These are phyloP conservation scores for Phytophthora pinifolia DNA, from an alignment of 352 stramenopile species.

Conservation along the genomic window DNA sequence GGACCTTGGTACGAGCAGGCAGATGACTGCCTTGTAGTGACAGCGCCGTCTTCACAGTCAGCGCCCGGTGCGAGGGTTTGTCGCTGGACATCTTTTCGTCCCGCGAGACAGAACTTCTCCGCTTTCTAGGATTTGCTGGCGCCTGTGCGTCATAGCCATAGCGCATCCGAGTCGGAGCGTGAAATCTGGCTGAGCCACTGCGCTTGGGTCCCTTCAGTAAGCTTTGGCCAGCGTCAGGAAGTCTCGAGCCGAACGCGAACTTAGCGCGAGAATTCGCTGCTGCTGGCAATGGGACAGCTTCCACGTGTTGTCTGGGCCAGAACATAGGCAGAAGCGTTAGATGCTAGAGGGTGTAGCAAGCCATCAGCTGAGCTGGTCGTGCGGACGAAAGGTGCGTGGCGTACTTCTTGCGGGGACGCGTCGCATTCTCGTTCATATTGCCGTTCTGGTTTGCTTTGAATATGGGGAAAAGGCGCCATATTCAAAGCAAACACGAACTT, in stretches of 20 bases:
- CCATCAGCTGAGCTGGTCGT: not conserved
- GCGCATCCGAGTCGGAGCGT: not conserved
- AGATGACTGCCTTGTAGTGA: slow-evolving; percentile 24
- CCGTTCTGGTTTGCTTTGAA: too few species aligned
- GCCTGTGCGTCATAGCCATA: slow-evolving; percentile 4
- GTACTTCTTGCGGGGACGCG: slow-evolving; percentile 32
- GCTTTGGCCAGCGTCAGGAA: slow-evolving; percentile 16
- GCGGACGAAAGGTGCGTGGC: not conserved
- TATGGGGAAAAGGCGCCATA: slow-evolving; percentile 8
- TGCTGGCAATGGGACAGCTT: slow-evolving; percentile 1
- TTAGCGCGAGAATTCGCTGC: slow-evolving; percentile 10
- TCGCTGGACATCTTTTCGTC: slow-evolving; percentile 7
- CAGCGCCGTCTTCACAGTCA: slow-evolving; percentile 11
- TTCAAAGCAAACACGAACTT: slow-evolving; percentile 27
- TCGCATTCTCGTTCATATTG: slow-evolving; percentile 8
- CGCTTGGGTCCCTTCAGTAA: slow-evolving; percentile 11
- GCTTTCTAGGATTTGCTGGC: slow-evolving; percentile 7
- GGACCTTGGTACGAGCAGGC: slow-evolving; percentile 25
- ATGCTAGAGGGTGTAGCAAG: not conserved
- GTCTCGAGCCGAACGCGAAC: slow-evolving; percentile 34
- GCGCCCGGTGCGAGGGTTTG: slow-evolving; percentile 10
- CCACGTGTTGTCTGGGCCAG: slow-evolving; percentile 21
- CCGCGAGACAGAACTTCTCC: slow-evolving; percentile 18
- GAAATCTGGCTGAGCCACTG: slow-evolving; percentile 1
- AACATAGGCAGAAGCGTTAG: not conserved